phyloP scores from a whole-genome alignment of 1,139 yeast species.

The Protomyces inouyei region DNA sequence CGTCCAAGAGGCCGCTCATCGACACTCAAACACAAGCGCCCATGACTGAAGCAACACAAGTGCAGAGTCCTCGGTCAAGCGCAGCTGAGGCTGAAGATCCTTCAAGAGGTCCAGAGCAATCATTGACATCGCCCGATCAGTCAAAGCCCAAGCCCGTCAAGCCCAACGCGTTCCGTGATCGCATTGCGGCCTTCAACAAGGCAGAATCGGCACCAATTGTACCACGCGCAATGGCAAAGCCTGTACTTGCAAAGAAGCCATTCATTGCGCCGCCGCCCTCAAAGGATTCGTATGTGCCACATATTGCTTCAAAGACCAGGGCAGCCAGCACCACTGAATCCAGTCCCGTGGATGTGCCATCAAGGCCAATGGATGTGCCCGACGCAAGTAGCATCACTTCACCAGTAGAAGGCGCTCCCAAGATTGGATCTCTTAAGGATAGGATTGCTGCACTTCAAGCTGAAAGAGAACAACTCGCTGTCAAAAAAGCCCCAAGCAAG shows the following conservation, averaged over 20 bases:
- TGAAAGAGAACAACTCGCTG: slow-evolving; percentile 7
- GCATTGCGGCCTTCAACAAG: slow-evolving; percentile 47
- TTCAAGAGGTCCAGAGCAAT: background rate
- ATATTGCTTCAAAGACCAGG: background rate
- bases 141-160: slow-evolving; percentile 1
- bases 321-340: background rate
- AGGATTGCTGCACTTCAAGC: slow-evolving; percentile 25
- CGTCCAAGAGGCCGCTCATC: background rate
- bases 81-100: slow-evolving; percentile 1
- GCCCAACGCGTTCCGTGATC: slow-evolving; percentile 39
- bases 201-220: slow-evolving; percentile 42
- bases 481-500: background rate
- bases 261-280: slow-evolving; percentile 42
- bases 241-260: slow-evolving; percentile 42
- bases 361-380: background rate
- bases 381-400: background rate
- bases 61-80: background rate
- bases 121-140: background rate
- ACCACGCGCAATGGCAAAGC: slow-evolving; percentile 40
- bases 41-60: background rate
- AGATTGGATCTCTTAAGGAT: slow-evolving; percentile 17
- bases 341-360: background rate
- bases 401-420: slow-evolving; percentile 7
- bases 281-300: slow-evolving; percentile 38
- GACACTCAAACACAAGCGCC: background rate